Percentiles rank a stretch among this genome's conserved stretches.
Evolutionary conservation across 2,329 filamentous ascomycete species (phyloP).

Genomic region (Verticillium nubilum): DNA sequence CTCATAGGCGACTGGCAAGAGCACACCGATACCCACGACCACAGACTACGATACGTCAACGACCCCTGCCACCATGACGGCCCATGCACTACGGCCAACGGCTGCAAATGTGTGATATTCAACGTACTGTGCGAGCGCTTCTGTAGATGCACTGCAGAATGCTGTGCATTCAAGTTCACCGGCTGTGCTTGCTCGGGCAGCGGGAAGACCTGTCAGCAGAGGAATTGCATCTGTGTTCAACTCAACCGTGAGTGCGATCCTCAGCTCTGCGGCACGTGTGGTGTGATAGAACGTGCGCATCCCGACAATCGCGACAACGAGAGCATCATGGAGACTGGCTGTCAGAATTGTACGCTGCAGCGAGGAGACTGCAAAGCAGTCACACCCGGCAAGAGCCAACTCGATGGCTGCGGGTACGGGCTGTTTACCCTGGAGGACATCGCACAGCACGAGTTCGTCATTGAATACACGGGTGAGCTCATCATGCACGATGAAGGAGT

Average conservation of each 20-base stretch:
- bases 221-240: constrained; percentile 65
- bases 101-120: constrained; percentile 58
- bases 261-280: constrained; percentile 66
- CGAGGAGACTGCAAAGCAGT: constrained; percentile 60
- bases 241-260: constrained; percentile 78
- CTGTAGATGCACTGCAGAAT: constrained; percentile 57
- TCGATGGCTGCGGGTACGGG: constrained; percentile 66
- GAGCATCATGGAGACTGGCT: constrained; percentile 50
- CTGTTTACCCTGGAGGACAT: constrained; percentile 68
- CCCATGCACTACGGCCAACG: constrained; percentile 50
- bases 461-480: constrained; percentile 76
- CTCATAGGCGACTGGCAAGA: constrained; percentile 51
- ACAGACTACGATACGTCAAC: constrained; percentile 50
- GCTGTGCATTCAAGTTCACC: constrained; percentile 58
- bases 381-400: constrained; percentile 63
- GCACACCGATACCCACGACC: constrained; percentile 47
- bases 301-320: constrained; percentile 60
- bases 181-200: constrained; percentile 58
- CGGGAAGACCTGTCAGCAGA: constrained; percentile 54
- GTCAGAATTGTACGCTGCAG: constrained; percentile 69
- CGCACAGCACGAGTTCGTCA: constrained; percentile 64
- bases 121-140: constrained; percentile 67
- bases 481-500: constrained; percentile 66
- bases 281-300: constrained; percentile 62
- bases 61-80: constrained; percentile 67